These are phyloP conservation scores for Barnettozyma vustinii DNA, from an alignment of 805 yeast species.

Conservation along the genomic window DNA sequence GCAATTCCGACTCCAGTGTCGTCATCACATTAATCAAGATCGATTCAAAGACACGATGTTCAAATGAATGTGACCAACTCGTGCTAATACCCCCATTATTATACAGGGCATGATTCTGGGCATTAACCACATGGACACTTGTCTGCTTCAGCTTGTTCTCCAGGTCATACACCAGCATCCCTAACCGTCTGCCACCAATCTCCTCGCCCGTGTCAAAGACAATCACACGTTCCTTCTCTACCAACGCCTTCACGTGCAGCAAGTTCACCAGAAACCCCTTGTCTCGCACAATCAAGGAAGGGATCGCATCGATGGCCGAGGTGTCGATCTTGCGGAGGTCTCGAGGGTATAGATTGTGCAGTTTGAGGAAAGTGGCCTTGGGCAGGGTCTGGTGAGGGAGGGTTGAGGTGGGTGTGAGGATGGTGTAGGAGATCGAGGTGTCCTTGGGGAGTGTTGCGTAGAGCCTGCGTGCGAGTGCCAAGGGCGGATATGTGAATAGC, in stretches of 20 bases:
- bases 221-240: slow-evolving; percentile 74
- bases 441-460: slow-evolving; percentile 3
- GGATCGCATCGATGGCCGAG: slow-evolving; percentile 78
- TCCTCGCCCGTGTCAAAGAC: slow-evolving; percentile 63
- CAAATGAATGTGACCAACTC: slow-evolving; percentile 51
- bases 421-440: slow-evolving; percentile 1
- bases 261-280: slow-evolving; percentile 75
- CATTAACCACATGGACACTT: background rate
- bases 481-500: background rate
- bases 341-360: slow-evolving; percentile 75
- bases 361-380: slow-evolving; percentile 66
- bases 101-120: background rate
- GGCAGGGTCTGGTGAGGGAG: slow-evolving; percentile 51
- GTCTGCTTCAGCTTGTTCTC: slow-evolving; percentile 56
- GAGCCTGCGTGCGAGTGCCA: background rate
- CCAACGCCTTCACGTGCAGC: slow-evolving; percentile 82
- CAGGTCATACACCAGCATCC: slow-evolving; percentile 79
- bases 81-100: slow-evolving; percentile 13
- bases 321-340: slow-evolving; percentile 78
- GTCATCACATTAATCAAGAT: slow-evolving; percentile 78
- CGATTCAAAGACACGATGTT: slow-evolving; percentile 78
- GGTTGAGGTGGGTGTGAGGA: background rate
- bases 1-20: slow-evolving; percentile 69
- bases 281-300: slow-evolving; percentile 77
- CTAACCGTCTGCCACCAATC: slow-evolving; percentile 61